Percentiles rank a stretch among this genome's conserved stretches.
These are phyloP conservation scores for Cymbidium sinense DNA, from an alignment of 106 monocot genomes.

Conservation along the genomic window DNA sequence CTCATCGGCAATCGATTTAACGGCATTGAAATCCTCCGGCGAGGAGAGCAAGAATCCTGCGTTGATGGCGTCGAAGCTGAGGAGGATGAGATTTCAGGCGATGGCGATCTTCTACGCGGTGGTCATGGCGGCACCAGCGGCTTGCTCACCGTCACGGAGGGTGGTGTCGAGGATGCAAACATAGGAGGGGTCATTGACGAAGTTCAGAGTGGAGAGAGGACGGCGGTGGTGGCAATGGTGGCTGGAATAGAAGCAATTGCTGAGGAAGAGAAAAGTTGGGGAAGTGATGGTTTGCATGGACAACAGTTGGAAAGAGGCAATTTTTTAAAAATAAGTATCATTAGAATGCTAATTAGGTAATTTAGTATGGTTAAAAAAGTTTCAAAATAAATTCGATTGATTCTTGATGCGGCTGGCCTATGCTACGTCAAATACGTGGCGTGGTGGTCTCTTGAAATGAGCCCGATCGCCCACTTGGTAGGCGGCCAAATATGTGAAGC, in stretches of 20 bases:
- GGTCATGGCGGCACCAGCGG: conserved; percentile 61
- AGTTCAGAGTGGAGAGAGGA: conserved; percentile 30
- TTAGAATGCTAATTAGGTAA: too few species aligned
- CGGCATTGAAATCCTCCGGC: conserved; percentile 42
- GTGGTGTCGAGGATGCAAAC: conserved; percentile 20
- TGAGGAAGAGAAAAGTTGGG: not conserved
- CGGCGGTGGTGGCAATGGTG: conserved; percentile 1
- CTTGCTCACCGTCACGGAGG: conserved; percentile 26
- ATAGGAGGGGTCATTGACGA: conserved; percentile 38
- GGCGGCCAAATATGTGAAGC: too few species aligned
- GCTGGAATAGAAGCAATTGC: not conserved
- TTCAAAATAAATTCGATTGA: too few species aligned
- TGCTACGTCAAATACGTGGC: too few species aligned
- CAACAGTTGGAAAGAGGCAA: too few species aligned
- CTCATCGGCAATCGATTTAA: conserved; percentile 30
- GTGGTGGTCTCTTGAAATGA: too few species aligned
- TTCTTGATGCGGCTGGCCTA: too few species aligned
- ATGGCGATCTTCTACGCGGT: conserved; percentile 41
- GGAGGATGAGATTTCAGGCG: conserved; percentile 38
- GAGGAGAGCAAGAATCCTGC: conserved; percentile 54
- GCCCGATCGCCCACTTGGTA: too few species aligned
- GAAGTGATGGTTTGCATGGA: too few species aligned
- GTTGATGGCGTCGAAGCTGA: conserved; percentile 57
- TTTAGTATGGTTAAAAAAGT: too few species aligned
- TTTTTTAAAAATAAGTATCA: too few species aligned